Evolutionary conservation across 2,329 filamentous ascomycete genomes (phyloP), one percentile per base, ranked within the genome.

Genomic region (Colletotrichum simmondsii): DNA sequence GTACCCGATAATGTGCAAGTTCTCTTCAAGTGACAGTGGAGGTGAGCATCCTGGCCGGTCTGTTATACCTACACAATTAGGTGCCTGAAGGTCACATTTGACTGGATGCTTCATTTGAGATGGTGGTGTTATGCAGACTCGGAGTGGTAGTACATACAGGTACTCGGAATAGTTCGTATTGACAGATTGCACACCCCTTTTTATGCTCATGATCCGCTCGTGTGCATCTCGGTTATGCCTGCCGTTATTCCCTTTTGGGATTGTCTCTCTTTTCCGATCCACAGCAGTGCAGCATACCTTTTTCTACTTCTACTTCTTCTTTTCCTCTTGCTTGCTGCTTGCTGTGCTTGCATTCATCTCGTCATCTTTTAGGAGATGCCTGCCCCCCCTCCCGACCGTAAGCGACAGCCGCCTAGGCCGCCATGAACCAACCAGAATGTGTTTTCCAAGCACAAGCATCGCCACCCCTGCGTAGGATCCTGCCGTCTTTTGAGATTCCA

Each of bases 401-500:
- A 53, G 53, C 61, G 53, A 65, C 5, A 10, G 14, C 56, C n/a
- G 54, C 54, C 54, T 42, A 30, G 35, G 42, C 35, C 30, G 30
- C 60, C 4, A 12, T 16, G 22, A 12, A 42, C 68, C 62, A 70
- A 66, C 62, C 68, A 70, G 3, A 56, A 30, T 56, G 24, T 26
- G 46, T 26, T 14, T 24, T 5, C 32, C 46, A 14, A 49, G 35
- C 68, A 68, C 35, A 68, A 71, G 64, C 49, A 52, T 35, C 49
- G 10, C 46, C n/a, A 12, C 37, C 68, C 68, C 68, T 70, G 67
- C 37, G 35, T 24, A 22, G 14, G n/a, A 24, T 16, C 16, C 5
- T 16, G 24, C 32, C 16, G 24, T 53, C 19, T 19, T 49, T 54
- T 26, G 14, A 16, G 12, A 19, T 42, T 22, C n/a, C 22, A 28